Base-by-base conservation (phyloP, 352 stramenopile genomes). In the Globisporangium uncinulatum region DNA sequence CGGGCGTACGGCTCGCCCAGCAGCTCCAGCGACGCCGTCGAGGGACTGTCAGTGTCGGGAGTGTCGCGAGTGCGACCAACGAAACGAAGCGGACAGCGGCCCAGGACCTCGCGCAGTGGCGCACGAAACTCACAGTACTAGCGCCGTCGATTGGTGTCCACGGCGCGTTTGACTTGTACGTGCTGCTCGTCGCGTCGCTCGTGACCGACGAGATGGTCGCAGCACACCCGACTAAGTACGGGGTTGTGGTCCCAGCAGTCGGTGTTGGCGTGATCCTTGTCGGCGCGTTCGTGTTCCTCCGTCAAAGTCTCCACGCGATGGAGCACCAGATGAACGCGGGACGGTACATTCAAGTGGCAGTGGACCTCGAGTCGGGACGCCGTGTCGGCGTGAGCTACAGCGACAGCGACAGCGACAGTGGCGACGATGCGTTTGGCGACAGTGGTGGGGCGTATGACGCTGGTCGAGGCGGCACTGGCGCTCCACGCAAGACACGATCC, bases 151-250 rank as follows among this genome's bases (percentile, higher is more conserved):
- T 89, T 9, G 53, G 83, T 0, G 56, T 86, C 9, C 82, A 92
- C 48, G 79, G 79, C 54, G 63, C 57, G 6, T 92, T 86, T 51
- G 79, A 88, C 49, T 46, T 80, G 6, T 75, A 88, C 44, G 59
- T 82, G 5, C 85, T 92, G 48, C 36, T 86, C 10, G 32, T 84
- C 1, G 72, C 76, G 47, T 64, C 68, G 17, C 42, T 79, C 9
- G 56, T 83, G 15, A 75, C 76, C 3, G 46, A 72, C 6, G 61
- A 74, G 19, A 65, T 72, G 46, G 53, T 67, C 21, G 56, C 57
- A 1, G 49, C 56, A 5, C 57, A 83, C 50, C 72, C 71, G 11
- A 60, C 71, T 2, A n/a, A 66, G 8, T 79, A 79, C 15, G 66
- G 62, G 0, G 15, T 76, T n/a, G 54, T 82, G 6, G 15, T 82